Base-by-base conservation (phyloP, 2,329 filamentous ascomycete genomes). In the Exophiala oligosperma region DNA sequence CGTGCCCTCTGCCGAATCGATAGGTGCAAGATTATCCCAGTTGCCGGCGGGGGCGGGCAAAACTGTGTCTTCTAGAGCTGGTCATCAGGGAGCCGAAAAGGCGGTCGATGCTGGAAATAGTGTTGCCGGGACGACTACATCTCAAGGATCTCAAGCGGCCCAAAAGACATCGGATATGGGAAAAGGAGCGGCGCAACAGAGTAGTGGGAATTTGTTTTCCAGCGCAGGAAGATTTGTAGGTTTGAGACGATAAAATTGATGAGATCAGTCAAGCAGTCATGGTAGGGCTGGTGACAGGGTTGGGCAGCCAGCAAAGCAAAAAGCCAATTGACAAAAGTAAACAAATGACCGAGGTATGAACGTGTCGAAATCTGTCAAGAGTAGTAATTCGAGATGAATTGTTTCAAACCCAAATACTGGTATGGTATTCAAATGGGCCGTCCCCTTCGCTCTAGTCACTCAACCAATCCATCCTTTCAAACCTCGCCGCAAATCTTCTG, bases 151-250 rank as follows among this genome's bases (percentile, higher is more conserved):
- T 21, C 28, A 23, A 26, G 43, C n/a, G 21, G 51, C 40, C 21
- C n/a, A 28, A 23, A 32, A 28, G 17, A 28, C 47, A 1, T 28
- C 38, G 17, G 54, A 56, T 24, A 26, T 48, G 7, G 60, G 51
- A 1, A 55, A 40, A 29, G 52, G 28, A 12, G 55, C 54, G 4
- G 47, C 54, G 8, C 44, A 52, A 40, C 37, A 55, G 9, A 49
- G 56, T 8, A 8, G 32, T 12, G 53, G 56, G 4, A 41, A 52
- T 7, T 46, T 53, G 28, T 37, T 62, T 21, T 48, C 55, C 1
- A 52, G 59, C 21, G 17, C 57, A 24, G 59, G 59, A 7, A 51
- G 40, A n/a, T 29, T 49, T 1, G 53, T 50, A 24, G 57, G 57
- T 1, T 51, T 54, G 5, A 43, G 57, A 17, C 35, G 49, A n/a